Percentiles rank a stretch among this genome's conserved stretches.
phyloP scores from a whole-genome alignment of 306 rosid genomes.

The Castanospermum australe region DNA sequence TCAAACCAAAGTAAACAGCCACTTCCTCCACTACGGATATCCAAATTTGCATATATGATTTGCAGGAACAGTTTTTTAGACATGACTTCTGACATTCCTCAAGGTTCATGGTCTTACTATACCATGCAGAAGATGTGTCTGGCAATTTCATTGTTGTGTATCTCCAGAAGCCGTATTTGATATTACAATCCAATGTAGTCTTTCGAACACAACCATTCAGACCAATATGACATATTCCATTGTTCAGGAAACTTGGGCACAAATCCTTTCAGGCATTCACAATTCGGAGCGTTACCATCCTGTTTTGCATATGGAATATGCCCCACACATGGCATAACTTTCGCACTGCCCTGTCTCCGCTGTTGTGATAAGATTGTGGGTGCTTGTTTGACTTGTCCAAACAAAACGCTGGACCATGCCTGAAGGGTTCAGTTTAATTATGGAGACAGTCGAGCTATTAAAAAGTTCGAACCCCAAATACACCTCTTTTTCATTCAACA shows the following conservation, averaged over 20 bases:
- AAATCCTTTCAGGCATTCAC: not conserved
- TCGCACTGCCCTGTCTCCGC: not conserved
- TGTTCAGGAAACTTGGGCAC: not conserved
- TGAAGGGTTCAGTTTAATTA: not conserved
- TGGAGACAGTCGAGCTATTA: not conserved
- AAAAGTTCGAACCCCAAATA: not conserved
- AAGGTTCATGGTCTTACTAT: not conserved
- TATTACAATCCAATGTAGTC: not conserved
- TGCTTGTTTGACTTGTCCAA: not conserved
- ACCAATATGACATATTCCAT: not conserved
- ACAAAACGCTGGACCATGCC: not conserved
- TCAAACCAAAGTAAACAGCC: constrained; percentile 38
- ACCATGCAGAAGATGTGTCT: constrained; percentile 15
- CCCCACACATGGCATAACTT: not conserved
- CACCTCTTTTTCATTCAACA: not conserved
- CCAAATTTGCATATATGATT: constrained; percentile 19
- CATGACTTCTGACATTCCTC: constrained; percentile 17
- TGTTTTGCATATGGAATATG: not conserved
- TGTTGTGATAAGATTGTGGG: rapidly evolving
- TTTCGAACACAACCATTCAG: not conserved
- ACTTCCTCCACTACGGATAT: not conserved
- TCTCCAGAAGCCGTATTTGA: not conserved
- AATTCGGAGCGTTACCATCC: not conserved
- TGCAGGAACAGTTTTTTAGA: constrained; percentile 23
- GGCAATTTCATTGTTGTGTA: not conserved